These are phyloP conservation scores for Phytophthora colocasiae DNA, from an alignment of 352 stramenopile species.

Conservation along the genomic window DNA sequence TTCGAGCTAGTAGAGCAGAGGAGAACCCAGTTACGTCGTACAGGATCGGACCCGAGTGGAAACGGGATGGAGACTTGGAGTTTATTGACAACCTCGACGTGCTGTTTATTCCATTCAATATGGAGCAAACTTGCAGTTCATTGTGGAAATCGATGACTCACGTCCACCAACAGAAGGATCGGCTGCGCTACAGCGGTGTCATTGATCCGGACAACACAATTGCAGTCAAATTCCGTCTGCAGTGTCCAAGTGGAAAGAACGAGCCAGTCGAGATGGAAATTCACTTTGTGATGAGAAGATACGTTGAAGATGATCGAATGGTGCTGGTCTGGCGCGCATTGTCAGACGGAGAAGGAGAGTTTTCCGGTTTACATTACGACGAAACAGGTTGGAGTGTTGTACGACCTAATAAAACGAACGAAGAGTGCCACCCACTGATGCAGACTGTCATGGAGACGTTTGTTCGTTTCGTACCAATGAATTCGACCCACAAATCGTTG, in stretches of 20 bases:
- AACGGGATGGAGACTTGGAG: slow-evolving; percentile 14
- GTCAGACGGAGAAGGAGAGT: slow-evolving; percentile 37
- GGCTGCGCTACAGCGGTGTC: slow-evolving; percentile 8
- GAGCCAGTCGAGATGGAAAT: slow-evolving; percentile 8
- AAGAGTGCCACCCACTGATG: background rate
- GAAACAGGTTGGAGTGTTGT: slow-evolving; percentile 60
- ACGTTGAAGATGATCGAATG: slow-evolving; percentile 44
- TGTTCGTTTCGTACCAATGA: slow-evolving; percentile 22
- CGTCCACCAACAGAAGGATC: slow-evolving; percentile 7
- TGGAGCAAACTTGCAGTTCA: slow-evolving; percentile 14
- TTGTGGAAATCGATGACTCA: slow-evolving; percentile 23
- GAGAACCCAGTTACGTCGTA: slow-evolving; percentile 1
- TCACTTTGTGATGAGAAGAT: slow-evolving; percentile 44
- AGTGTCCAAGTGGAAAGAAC: background rate
- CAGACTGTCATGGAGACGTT: slow-evolving; percentile 29
- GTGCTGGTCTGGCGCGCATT: slow-evolving; percentile 59
- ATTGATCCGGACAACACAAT: slow-evolving; percentile 38
- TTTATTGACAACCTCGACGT: slow-evolving; percentile 29
- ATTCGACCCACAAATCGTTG: background rate
- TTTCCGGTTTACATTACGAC: slow-evolving; percentile 49
- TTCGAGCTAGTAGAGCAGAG: slow-evolving; percentile 16
- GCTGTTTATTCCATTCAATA: slow-evolving; percentile 16
- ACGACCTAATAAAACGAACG: slow-evolving; percentile 5
- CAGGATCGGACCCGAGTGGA: slow-evolving; percentile 3
- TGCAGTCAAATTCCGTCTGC: slow-evolving; percentile 24